These are phyloP conservation scores for Nicotiana tabacum DNA, from an alignment of 257 asterid genomes.

Conservation along the genomic window DNA sequence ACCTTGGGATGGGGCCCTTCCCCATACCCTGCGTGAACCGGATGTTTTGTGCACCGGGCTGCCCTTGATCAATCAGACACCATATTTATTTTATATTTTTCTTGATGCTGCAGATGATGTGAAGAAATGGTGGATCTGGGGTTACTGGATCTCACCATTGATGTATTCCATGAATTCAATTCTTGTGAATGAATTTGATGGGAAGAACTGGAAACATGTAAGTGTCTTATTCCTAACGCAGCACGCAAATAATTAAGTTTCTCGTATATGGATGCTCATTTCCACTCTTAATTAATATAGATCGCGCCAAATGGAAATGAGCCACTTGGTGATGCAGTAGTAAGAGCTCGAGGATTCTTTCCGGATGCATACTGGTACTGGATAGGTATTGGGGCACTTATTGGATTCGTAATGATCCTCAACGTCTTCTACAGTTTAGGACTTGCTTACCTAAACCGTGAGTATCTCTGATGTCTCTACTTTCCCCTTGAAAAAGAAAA, in stretches of 20 bases:
- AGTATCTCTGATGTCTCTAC: conserved; percentile 19
- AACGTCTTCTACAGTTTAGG: conserved; percentile 21
- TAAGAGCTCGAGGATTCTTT: conserved; percentile 32
- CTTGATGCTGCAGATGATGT: conserved; percentile 34
- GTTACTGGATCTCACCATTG: conserved; percentile 60
- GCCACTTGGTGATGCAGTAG: conserved; percentile 21
- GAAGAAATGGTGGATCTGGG: conserved; percentile 81
- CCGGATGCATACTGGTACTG: conserved; percentile 37
- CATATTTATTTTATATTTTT: neutral
- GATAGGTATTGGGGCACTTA: conserved; percentile 35
- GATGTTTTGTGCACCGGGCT: no score
- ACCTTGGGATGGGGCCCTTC: no score
- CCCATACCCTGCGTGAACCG: no score
- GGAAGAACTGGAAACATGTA: conserved; percentile 58
- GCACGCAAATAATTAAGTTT: neutral
- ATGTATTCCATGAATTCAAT: conserved; percentile 67
- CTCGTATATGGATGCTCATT: neutral
- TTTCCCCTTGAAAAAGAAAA: neutral
- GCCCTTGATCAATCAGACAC: neutral
- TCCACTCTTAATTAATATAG: neutral
- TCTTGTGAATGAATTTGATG: conserved; percentile 56
- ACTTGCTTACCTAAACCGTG: conserved; percentile 46
- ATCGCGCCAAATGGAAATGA: conserved; percentile 7
- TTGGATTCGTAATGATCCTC: conserved; percentile 24
- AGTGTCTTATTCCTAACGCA: neutral